Percentiles rank a stretch among this genome's conserved stretches.
phyloP scores from a whole-genome alignment of 495 filamentous ascomycete species.

The Penicillium herquei region DNA sequence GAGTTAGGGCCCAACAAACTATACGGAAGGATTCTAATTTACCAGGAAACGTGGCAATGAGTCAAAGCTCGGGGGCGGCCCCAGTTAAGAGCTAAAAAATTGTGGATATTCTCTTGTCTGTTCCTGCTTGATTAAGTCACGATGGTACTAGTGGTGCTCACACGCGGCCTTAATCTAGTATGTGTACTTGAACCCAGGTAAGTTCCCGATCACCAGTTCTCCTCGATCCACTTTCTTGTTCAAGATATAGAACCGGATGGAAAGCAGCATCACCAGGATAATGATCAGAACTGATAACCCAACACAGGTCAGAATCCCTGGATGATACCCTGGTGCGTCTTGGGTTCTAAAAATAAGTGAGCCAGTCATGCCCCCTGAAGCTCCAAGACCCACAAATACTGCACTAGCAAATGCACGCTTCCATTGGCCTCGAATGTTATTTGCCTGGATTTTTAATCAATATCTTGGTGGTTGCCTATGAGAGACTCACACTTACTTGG shows the following conservation, averaged over 20 bases:
- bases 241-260: constrained; percentile 3
- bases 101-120: too few relatives aligned
- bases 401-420: background rate
- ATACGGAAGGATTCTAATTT: too few relatives aligned
- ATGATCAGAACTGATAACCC: constrained; percentile 1
- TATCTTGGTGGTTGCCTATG: background rate
- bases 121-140: too few relatives aligned
- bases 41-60: too few relatives aligned
- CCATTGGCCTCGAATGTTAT: background rate
- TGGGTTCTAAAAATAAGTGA: background rate
- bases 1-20: too few relatives aligned
- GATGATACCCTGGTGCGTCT: constrained; percentile 38
- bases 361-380: background rate
- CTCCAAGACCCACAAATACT: background rate
- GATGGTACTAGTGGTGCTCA: background rate
- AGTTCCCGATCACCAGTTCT: constrained; percentile 6
- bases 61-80: too few relatives aligned
- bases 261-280: constrained; percentile 2
- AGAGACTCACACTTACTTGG: constrained; percentile 32
- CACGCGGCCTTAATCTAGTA: background rate
- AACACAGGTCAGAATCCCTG: constrained; percentile 34
- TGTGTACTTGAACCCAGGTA: constrained; percentile 11
- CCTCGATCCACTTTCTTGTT: constrained; percentile 8
- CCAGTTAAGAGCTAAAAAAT: too few relatives aligned
- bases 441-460: background rate